phyloP scores from a whole-genome alignment of 345 rosid species.

The Gossypium mustelinum region DNA sequence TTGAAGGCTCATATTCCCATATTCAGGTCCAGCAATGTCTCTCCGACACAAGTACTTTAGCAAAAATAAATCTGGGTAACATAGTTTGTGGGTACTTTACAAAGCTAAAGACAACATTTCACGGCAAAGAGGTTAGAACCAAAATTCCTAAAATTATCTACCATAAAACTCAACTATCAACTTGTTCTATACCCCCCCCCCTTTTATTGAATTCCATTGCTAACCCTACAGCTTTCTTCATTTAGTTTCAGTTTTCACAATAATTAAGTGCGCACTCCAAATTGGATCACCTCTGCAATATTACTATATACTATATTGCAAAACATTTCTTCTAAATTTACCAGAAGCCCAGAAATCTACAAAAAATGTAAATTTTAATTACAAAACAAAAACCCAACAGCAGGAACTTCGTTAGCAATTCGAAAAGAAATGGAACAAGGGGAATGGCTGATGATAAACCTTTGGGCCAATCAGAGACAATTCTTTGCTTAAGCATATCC shows the following conservation, averaged over 20 bases:
- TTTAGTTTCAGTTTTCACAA: neutral
- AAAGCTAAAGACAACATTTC: neutral
- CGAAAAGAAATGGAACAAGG: neutral
- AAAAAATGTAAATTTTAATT: neutral
- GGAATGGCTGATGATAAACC: conserved; percentile 31
- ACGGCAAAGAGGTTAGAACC: neutral
- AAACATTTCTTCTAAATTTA: neutral
- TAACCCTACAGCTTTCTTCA: neutral
- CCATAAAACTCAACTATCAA: neutral
- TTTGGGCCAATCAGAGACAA: conserved; percentile 94
- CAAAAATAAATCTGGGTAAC: neutral
- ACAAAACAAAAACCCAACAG: neutral
- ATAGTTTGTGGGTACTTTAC: neutral
- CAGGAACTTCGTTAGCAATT: conserved; percentile 2
- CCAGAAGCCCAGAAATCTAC: neutral
- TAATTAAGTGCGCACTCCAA: neutral
- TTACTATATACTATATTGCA: neutral
- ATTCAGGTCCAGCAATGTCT: neutral
- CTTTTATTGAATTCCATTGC: neutral
- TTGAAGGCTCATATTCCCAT: neutral
- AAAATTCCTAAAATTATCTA: neutral
- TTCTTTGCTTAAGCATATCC: conserved; percentile 82
- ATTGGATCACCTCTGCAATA: neutral
- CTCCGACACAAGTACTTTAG: neutral
- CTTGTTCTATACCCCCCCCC: neutral